These are phyloP conservation scores for Sugiyamaella smithiae DNA, from an alignment of 805 yeast genomes.

Conservation along the genomic window DNA sequence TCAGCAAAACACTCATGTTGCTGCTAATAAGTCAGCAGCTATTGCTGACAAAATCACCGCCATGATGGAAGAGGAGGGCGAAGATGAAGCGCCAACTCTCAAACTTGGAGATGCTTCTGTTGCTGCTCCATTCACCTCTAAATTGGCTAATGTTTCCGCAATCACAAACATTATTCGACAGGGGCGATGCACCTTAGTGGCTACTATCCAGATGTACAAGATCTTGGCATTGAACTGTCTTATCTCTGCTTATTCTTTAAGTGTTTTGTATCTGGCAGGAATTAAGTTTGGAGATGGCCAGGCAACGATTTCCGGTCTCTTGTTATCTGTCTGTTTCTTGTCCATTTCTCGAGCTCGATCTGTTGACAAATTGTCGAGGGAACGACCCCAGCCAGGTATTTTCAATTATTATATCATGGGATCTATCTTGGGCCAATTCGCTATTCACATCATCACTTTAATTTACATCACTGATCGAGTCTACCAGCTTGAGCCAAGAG, in stretches of 20 bases:
- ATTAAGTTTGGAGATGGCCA: constrained; percentile 98
- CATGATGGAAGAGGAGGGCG: constrained; percentile 55
- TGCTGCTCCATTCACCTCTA: constrained; percentile 98
- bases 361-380: constrained; percentile 79
- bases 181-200: constrained; percentile 96
- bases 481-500: constrained; percentile 87
- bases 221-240: constrained; percentile 94
- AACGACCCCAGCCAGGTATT: constrained; percentile 97
- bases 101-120: constrained; percentile 98
- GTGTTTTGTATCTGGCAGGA: constrained; percentile 93
- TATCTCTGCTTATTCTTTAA: constrained; percentile 92
- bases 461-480: constrained; percentile 81
- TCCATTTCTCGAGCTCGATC: constrained; percentile 94
- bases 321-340: constrained; percentile 90
- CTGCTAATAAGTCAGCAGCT: constrained; percentile 39
- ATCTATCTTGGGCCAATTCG: constrained; percentile 93
- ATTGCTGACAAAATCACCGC: constrained; percentile 66
- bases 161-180: constrained; percentile 93
- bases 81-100: constrained; percentile 82
- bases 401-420: constrained; percentile 97
- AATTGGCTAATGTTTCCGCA: constrained; percentile 85
- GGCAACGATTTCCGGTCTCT: constrained; percentile 92
- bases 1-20: constrained; percentile 38
- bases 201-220: constrained; percentile 98
- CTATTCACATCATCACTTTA: constrained; percentile 80